A percentile compares a stretch with the other conserved stretches of the same genome.
Evolutionary conservation across 805 yeast genomes (phyloP).

Genomic region (Alloascoidea africana): DNA sequence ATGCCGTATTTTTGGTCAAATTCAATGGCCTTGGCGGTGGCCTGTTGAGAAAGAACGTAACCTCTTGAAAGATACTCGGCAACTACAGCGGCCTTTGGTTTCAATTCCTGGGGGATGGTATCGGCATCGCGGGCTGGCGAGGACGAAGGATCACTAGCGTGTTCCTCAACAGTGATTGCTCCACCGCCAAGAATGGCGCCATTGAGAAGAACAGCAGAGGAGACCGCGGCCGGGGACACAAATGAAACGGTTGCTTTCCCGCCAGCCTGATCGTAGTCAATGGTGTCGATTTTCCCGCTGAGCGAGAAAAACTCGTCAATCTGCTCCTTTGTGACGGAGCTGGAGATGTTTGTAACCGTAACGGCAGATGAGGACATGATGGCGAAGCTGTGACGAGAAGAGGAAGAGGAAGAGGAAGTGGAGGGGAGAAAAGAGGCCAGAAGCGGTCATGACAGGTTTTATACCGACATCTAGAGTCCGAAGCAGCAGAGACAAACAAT

Average conservation of each 20-base stretch:
- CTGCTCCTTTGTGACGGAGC: conserved; percentile 31
- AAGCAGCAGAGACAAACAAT: no score
- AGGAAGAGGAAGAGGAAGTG: no score
- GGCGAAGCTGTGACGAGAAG: no score
- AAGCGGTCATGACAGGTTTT: no score
- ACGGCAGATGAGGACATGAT: conserved; percentile 17
- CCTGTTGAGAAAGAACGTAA: conserved; percentile 45
- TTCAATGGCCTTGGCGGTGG: conserved; percentile 44
- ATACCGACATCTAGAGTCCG: no score
- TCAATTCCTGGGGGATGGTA: conserved; percentile 58
- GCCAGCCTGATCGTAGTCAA: conserved; percentile 10
- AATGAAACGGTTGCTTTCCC: conserved; percentile 33
- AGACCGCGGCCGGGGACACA: conserved; percentile 41
- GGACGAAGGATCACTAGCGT: background rate
- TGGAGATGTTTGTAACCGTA: conserved; percentile 41
- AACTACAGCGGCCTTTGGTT: conserved; percentile 60
- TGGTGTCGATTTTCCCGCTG: conserved; percentile 41
- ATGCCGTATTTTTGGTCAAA: conserved; percentile 53
- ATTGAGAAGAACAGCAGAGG: conserved; percentile 54
- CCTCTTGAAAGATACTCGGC: conserved; percentile 71
- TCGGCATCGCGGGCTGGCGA: conserved; percentile 11
- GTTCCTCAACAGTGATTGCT: conserved; percentile 28
- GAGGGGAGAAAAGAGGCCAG: no score
- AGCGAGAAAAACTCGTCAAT: conserved; percentile 56
- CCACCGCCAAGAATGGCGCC: conserved; percentile 60